Percentiles rank a stretch among this genome's conserved stretches.
These are phyloP conservation scores for Verticillium longisporum DNA, from an alignment of 2,329 filamentous ascomycete genomes.

Conservation along the genomic window DNA sequence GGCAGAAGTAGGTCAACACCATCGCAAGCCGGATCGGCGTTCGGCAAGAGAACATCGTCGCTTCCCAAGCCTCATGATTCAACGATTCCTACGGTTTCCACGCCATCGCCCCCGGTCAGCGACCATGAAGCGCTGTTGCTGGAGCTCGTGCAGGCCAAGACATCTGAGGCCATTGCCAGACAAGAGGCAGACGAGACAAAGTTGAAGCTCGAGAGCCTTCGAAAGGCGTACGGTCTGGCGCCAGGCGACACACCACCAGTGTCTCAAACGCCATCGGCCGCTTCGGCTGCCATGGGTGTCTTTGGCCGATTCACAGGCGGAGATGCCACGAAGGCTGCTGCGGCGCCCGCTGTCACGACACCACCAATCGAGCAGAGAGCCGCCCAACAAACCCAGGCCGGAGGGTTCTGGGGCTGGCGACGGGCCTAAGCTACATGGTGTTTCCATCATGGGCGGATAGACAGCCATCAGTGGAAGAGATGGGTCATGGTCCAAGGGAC, in stretches of 20 bases:
- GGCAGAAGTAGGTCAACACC: slow-evolving; percentile 62
- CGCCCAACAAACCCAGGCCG: slow-evolving; percentile 8
- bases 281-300: slow-evolving; percentile 37
- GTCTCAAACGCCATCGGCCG: slow-evolving; percentile 12
- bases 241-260: slow-evolving; percentile 30
- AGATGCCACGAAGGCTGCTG: slow-evolving; percentile 15
- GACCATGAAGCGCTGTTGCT: slow-evolving; percentile 65
- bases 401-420: slow-evolving; percentile 22
- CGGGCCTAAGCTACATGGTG: slow-evolving; percentile 6
- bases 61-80: slow-evolving; percentile 27
- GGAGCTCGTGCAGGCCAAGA: slow-evolving; percentile 84
- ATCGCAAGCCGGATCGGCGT: slow-evolving; percentile 38
- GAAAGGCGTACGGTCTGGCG: slow-evolving; percentile 48
- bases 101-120: slow-evolving; percentile 31
- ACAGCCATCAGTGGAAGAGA: neutral
- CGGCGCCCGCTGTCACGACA: slow-evolving; percentile 11
- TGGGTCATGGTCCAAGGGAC: neutral
- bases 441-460: neutral
- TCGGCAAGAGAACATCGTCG: slow-evolving; percentile 50
- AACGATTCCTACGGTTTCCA: slow-evolving; percentile 9
- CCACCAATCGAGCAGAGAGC: slow-evolving; percentile 16
- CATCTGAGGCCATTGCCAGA: slow-evolving; percentile 75
- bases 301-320: slow-evolving; percentile 41
- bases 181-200: slow-evolving; percentile 84
- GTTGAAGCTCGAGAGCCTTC: slow-evolving; percentile 69